Base-by-base conservation (phyloP, 768 basidiomycete genomes). In the Candolleomyces eurysporus region DNA sequence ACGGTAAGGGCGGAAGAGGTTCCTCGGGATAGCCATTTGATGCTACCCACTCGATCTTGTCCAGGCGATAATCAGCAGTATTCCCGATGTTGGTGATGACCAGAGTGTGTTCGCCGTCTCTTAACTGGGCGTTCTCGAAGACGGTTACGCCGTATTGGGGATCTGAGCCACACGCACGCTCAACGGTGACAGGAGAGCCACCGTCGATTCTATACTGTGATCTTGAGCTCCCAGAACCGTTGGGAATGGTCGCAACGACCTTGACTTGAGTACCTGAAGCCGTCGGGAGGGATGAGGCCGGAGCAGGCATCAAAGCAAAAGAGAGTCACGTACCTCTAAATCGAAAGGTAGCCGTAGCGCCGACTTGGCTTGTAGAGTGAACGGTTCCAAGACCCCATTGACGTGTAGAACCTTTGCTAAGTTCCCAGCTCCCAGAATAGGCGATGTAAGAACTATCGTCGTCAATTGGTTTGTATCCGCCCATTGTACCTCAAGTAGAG, bases 261-360 rank as follows among this genome's bases (percentile, higher is more conserved):
- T 26, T 51, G 30, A 51, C 30, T 10, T 31, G 21, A 8, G 49
- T 21, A 31, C 49, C 49, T 51, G 16, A 8, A 36, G 46, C 7
- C 21, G 46, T 22, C 7, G 14, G 16, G 17, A 10, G 6, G 21
- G 46, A n/a, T n/a, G 17, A 48, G 17, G 14, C 21, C 7, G 16
- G n/a, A 48, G 46, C 16, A 7, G 9, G 7, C 46, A 51, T 49
- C 42, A 32, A 40, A n/a, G 6, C 6, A 32, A n/a, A 16, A 49
- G 46, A 13, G 30, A 26, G 43, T 8, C 17, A 51, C 57, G 19
- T 46, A 63, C 68, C 68, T 66, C 61, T 59, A 39, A 69, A 69
- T 68, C 68, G 75, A 36, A 64, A 67, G 9, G 60, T 62, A 1
- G 65, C 65, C 16, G 58, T 61, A 14, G 75, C 74, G 0, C 69